phyloP scores from a whole-genome alignment of 305 asterid species.

The Fraxinus ornus region DNA sequence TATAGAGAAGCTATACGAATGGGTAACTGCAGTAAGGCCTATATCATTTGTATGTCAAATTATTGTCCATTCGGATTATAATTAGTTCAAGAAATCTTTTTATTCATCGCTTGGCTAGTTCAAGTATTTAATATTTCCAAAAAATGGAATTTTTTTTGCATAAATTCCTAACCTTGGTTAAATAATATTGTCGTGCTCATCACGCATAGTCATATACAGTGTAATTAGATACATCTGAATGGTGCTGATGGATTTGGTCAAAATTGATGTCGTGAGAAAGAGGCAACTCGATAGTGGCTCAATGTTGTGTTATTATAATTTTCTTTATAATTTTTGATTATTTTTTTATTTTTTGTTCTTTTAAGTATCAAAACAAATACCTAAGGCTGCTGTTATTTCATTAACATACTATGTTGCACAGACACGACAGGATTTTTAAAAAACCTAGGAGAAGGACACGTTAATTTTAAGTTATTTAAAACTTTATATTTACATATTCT shows the following conservation, averaged over 20 bases:
- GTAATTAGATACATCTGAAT: background rate
- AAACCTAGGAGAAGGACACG: background rate
- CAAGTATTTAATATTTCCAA: background rate
- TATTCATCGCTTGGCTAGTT: background rate
- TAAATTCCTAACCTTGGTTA: background rate
- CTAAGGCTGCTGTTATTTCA: background rate
- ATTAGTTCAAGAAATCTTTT: background rate
- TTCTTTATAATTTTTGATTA: background rate
- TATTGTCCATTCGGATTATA: background rate
- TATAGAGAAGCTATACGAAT: background rate
- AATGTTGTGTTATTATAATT: background rate
- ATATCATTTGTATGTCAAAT: background rate
- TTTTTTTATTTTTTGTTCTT: background rate
- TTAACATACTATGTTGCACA: background rate
- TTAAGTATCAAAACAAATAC: background rate
- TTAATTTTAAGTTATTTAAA: background rate
- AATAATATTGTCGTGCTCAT: background rate
- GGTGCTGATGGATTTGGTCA: background rate
- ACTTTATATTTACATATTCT: background rate
- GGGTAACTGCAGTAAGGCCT: background rate
- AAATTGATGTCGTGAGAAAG: background rate
- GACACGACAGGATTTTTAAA: background rate
- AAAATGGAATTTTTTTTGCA: background rate
- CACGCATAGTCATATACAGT: background rate
- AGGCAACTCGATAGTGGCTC: conserved; percentile 1